Evolutionary conservation across 768 basidiomycete species (phyloP).

Genomic region (Mycena leptocephala): DNA sequence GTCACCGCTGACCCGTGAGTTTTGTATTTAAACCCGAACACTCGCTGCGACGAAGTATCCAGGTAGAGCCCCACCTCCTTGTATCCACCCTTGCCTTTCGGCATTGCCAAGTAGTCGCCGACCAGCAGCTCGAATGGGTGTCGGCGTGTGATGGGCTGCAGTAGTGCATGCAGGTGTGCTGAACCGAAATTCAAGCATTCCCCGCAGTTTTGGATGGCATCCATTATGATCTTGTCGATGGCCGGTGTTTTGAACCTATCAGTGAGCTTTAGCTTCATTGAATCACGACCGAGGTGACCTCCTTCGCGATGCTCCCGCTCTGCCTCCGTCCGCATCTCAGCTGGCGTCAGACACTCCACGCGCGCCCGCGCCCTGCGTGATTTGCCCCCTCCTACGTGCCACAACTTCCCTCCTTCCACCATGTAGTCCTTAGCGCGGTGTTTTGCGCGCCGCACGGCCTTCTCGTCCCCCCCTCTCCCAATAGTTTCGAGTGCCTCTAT

Average conservation of each 20-base stretch:
- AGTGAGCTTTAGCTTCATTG: constrained; percentile 33
- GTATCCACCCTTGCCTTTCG: constrained; percentile 39
- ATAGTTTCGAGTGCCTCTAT: constrained; percentile 11
- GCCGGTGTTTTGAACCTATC: constrained; percentile 34
- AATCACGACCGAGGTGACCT: constrained; percentile 43
- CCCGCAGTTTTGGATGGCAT: constrained; percentile 40
- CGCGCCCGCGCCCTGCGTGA: constrained; percentile 3
- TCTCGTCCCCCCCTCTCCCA: constrained; percentile 23
- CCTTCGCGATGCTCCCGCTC: constrained; percentile 16
- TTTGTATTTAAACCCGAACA: constrained; percentile 42
- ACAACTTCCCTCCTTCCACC: constrained; percentile 20
- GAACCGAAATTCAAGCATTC: constrained; percentile 46
- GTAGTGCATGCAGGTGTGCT: constrained; percentile 38
- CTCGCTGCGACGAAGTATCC: constrained; percentile 29
- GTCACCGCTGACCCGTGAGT: constrained; percentile 5
- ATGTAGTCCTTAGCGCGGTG: constrained; percentile 14
- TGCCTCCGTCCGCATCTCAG: neutral
- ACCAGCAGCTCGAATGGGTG: constrained; percentile 48
- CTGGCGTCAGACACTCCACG: constrained; percentile 7
- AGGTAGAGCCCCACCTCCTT: constrained; percentile 33
- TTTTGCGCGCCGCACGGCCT: neutral
- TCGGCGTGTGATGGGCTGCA: constrained; percentile 43
- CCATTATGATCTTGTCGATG: constrained; percentile 37
- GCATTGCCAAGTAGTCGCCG: constrained; percentile 46
- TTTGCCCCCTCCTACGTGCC: neutral